Conservation (phyloP, 768 basidiomycete species). For the Lentinula aciculospora region DNA sequence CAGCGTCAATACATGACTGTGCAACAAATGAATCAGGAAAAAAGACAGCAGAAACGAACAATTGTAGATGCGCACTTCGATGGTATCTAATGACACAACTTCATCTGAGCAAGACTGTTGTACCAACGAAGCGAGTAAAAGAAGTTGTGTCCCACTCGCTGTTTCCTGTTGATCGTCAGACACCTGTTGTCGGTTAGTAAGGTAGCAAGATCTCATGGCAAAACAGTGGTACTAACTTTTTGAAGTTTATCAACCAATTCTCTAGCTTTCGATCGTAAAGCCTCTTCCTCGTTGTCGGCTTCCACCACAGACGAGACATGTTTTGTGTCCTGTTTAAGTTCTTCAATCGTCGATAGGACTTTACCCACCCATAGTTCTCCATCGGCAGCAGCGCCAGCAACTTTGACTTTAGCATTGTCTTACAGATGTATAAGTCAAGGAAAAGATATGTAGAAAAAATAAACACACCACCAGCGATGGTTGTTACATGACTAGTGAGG, state of each 20-base stretch:
- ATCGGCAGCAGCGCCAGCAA: slow-evolving; percentile 58
- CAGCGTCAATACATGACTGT: slow-evolving; percentile 61
- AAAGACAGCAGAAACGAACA: neutral
- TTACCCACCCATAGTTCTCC: slow-evolving; percentile 79
- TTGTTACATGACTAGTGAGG: slow-evolving; percentile 51
- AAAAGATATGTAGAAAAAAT: neutral
- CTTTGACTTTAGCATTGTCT: slow-evolving; percentile 46
- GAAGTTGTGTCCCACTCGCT: slow-evolving; percentile 64
- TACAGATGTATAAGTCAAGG: neutral
- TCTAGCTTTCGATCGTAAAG: slow-evolving; percentile 39
- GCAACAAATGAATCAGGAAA: slow-evolving; percentile 7
- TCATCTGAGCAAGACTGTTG: slow-evolving; percentile 66
- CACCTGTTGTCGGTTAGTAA: slow-evolving; percentile 21
- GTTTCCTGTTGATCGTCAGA: slow-evolving; percentile 40
- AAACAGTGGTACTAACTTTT: slow-evolving; percentile 26
- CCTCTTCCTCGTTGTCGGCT: slow-evolving; percentile 48
- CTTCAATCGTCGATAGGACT: slow-evolving; percentile 48
- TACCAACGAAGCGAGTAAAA: slow-evolving; percentile 66
- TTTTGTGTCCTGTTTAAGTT: slow-evolving; percentile 62
- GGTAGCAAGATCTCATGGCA: neutral
- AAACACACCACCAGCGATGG: slow-evolving; percentile 36
- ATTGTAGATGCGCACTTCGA: slow-evolving; percentile 49
- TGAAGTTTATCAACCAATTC: slow-evolving; percentile 35
- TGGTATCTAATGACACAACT: slow-evolving; percentile 43
- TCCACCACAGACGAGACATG: slow-evolving; percentile 52